A percentile compares a stretch with the other conserved stretches of the same genome.
These are phyloP conservation scores for Leishmania major DNA, from an alignment of 208 protist genomes.

Conservation along the genomic window DNA sequence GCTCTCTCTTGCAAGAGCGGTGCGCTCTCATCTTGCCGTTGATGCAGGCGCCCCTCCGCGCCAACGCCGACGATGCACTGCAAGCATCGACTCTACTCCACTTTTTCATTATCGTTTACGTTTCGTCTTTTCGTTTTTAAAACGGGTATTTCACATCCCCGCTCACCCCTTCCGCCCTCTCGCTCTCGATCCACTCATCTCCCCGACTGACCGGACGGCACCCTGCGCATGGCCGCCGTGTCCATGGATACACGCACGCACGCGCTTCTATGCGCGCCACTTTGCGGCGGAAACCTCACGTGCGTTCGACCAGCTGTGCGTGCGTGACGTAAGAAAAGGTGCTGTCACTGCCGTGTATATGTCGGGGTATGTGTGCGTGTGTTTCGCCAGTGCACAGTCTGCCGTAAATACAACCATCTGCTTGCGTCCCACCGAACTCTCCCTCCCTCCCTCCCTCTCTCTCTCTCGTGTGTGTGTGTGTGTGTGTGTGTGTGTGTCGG, in stretches of 20 bases:
- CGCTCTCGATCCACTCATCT: background rate
- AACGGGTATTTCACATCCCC: background rate
- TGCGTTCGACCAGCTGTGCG: background rate
- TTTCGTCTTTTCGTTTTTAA: background rate
- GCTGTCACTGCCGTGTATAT: background rate
- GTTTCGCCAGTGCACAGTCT: background rate
- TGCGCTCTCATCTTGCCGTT: background rate
- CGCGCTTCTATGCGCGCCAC: background rate
- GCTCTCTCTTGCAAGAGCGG: background rate
- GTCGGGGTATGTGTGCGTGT: background rate
- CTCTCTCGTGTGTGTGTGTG: no score
- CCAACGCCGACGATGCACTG: background rate
- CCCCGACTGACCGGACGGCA: background rate
- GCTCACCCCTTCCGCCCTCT: background rate
- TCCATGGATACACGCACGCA: background rate
- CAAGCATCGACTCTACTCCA: background rate
- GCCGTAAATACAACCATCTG: background rate
- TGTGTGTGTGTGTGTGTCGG: background rate
- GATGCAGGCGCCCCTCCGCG: background rate
- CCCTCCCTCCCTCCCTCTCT: background rate
- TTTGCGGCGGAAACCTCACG: background rate
- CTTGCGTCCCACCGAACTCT: background rate
- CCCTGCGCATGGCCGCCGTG: background rate
- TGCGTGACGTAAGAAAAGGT: background rate
- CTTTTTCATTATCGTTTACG: background rate